Evolutionary conservation across 164 flowering plant genomes (phyloP), one percentile per base, ranked within the genome.

Genomic region (Houttuynia cordata): DNA sequence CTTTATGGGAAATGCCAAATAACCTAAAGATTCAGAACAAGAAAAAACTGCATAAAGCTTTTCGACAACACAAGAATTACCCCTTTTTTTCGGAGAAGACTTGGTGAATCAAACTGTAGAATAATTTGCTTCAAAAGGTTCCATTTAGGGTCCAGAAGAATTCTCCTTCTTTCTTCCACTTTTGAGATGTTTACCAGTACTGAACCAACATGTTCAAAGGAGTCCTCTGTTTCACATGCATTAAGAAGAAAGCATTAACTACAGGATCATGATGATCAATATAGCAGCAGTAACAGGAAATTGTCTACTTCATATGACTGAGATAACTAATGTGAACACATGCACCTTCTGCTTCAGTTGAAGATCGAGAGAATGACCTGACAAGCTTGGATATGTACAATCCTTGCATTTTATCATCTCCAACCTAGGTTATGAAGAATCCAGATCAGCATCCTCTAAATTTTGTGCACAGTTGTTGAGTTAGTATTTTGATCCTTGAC

Each of bases 161-260:
- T 54, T 51, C 79, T 83, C 73, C 97, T 80, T 56, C 97, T 97
- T 51, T 67, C 81, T 74, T 78, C 85, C 58, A 70, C 67, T 72
- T 82, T 81, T 58, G 99, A 84, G 50, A 93, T 75, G 75, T 93
- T 87, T 24, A 90, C 92, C 51, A 93, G 96, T 63, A 93, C 79
- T 25, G 87, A 90, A 63, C 87, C 97, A 70, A 88, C 92, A 71
- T 86, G 96, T 57, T 86, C 97, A 79, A 90, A 90, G 51, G 86
- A 81, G 74, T 93, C 98, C 62, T 74, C 98, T 87, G 79, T 51
- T 59, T 68, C 24, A 70, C 41, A 71, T 24, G 61, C 24, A 66
- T 64, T 5, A 41, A 61, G 47, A 62, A 41, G 51, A 47, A 56
- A 60, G 21, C 15, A 39, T 4, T 49, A 56, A 13, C 53, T 23